Base-by-base conservation (phyloP, 805 yeast species). In the Yarrowia bubula region DNA sequence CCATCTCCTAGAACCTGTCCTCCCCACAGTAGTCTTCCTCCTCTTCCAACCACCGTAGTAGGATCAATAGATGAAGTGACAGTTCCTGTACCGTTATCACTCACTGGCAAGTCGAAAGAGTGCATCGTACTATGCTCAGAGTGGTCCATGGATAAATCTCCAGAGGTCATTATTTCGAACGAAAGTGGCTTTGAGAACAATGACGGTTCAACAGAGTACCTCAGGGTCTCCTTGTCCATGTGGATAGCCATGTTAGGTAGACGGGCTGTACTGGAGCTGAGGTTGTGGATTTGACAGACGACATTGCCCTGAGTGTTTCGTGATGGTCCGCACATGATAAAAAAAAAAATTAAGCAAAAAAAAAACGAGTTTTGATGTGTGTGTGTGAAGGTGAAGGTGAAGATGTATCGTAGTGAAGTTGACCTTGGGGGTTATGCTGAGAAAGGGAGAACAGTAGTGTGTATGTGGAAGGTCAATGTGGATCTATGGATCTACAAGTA, bases 381-480 rank as follows among this genome's bases (percentile, higher is more conserved):
- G 8, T 7, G 22, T 14, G 37, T 47, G 5, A 9, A 9, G 6
- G 17, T 35, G 17, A 11, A 13, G 42, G 8, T 32, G 32, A 8
- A n/a, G 53, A 32, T 15, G 43, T 39, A 39, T 11, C 10, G n/a
- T 14, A 1, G 33, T 7, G 33, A 13, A 11, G 42, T 11, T 13
- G 55, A 48, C 55, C 55, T 48, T 48, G 55, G n/a, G 55, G 55
- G 55, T 48, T 48, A 48, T 48, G 39, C 39, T 47, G 53, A 18
- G n/a, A 22, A 3, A 22, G n/a, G 33, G 31, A 31, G 37, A n/a
- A n/a, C n/a, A n/a, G n/a, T n/a, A n/a, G n/a, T n/a, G n/a, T n/a
- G n/a, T n/a, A n/a, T n/a, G 28, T 22, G 28, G 28, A 22, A 22
- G 28, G 28, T 22, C 4, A 5, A 22, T 3, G 5, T 3, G 28